Evolutionary conservation across 768 basidiomycete genomes (phyloP).

Genomic region (Obba rivulosa): DNA sequence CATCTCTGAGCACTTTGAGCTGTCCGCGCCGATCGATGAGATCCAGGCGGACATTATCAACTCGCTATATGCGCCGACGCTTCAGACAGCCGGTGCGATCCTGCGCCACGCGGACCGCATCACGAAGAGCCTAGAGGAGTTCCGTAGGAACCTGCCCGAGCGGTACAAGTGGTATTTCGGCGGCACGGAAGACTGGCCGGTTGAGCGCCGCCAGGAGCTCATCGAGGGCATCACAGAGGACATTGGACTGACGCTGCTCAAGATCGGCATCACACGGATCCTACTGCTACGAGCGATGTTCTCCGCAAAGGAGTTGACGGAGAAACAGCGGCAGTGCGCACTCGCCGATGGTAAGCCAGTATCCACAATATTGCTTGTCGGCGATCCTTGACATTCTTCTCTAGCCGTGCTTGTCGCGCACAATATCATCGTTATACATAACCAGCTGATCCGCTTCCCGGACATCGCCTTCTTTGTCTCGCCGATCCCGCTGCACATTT

Average conservation of each 20-base stretch:
- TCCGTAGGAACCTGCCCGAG: conserved; percentile 64
- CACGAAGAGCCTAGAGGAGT: conserved; percentile 70
- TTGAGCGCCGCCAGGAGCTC: conserved; percentile 59
- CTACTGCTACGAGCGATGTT: conserved; percentile 75
- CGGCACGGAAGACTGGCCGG: conserved; percentile 69
- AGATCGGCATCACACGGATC: conserved; percentile 78
- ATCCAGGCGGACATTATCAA: conserved; percentile 90
- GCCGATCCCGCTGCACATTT: conserved; percentile 83
- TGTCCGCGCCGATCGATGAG: conserved; percentile 70
- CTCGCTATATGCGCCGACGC: conserved; percentile 72
- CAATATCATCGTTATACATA: conserved; percentile 82
- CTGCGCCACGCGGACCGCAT: conserved; percentile 77
- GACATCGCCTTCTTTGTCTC: conserved; percentile 87
- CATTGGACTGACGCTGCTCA: conserved; percentile 76
- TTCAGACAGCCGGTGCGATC: conserved; percentile 60
- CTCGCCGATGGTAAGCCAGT: conserved; percentile 64
- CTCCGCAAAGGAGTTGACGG: conserved; percentile 69
- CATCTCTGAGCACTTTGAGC: conserved; percentile 75
- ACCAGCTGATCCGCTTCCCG: conserved; percentile 77
- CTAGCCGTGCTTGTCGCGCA: conserved; percentile 80
- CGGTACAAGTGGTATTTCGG: conserved; percentile 69
- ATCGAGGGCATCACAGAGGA: conserved; percentile 75
- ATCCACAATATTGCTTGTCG: background rate
- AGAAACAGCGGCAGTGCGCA: conserved; percentile 60
- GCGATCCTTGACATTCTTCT: conserved; percentile 1